A percentile compares a stretch with the other conserved stretches of the same genome.
Evolutionary conservation across 179 eudicot species (phyloP).

Genomic region (Beta corolliflora): DNA sequence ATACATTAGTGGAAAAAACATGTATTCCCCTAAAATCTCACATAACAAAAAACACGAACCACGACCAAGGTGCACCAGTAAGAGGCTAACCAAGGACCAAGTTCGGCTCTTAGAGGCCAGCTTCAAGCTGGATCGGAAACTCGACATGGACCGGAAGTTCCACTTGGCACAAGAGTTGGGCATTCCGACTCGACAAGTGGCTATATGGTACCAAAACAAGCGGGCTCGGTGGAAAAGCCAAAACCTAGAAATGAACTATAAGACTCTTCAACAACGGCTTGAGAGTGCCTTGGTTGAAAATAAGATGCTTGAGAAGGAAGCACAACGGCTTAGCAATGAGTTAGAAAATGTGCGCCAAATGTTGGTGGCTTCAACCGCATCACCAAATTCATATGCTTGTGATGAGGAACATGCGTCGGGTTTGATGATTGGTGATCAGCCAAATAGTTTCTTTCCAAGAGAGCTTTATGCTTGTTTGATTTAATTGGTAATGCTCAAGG

Average conservation of each 20-base stretch:
- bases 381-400: constrained; percentile 26
- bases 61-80: constrained; percentile 17
- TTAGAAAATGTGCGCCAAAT: constrained; percentile 30
- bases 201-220: constrained; percentile 61
- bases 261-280: constrained; percentile 29
- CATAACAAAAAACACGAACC: background rate
- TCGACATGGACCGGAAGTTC: constrained; percentile 42
- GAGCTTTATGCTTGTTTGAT: constrained; percentile 38
- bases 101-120: constrained; percentile 45
- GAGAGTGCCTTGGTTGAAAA: constrained; percentile 39
- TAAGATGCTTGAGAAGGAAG: constrained; percentile 41
- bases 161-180: constrained; percentile 47
- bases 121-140: constrained; percentile 44
- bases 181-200: constrained; percentile 41
- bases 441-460: constrained; percentile 27
- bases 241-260: constrained; percentile 39
- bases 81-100: constrained; percentile 48
- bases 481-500: constrained; percentile 20
- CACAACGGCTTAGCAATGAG: constrained; percentile 43
- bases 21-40: constrained; percentile 8
- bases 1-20: background rate
- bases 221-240: constrained; percentile 55
- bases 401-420: constrained; percentile 39
- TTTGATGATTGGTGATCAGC: constrained; percentile 25
- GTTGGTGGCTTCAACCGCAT: constrained; percentile 9